Percentiles rank a stretch among this genome's conserved stretches.
Evolutionary conservation across 2,329 filamentous ascomycete species (phyloP).

Genomic region (Berkeleyomyces rouxiae): DNA sequence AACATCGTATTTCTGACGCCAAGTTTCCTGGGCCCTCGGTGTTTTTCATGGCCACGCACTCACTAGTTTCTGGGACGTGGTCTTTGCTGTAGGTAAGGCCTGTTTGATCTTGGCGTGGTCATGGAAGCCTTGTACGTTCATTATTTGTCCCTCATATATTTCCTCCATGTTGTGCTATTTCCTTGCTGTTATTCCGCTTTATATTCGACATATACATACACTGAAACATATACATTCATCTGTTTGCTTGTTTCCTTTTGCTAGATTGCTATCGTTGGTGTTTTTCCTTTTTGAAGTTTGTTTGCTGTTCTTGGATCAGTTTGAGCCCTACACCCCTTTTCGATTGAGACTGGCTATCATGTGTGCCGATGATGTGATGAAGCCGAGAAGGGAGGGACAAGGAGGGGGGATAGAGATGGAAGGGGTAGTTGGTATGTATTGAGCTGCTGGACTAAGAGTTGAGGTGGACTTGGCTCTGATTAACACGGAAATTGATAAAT

Average conservation of each 20-base stretch:
- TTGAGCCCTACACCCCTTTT: not conserved
- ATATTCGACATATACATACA: not conserved
- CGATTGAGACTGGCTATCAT: not conserved
- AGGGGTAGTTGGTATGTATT: not conserved
- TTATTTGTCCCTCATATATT: not conserved
- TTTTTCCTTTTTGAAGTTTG: slow-evolving; percentile 1
- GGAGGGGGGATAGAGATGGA: not conserved
- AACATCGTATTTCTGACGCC: no score
- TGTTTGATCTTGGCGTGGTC: no score
- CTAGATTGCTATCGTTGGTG: not conserved
- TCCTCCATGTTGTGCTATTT: not conserved
- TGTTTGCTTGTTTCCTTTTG: not conserved
- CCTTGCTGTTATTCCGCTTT: not conserved
- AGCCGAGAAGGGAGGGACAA: not conserved
- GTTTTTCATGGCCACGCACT: no score
- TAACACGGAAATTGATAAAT: not conserved
- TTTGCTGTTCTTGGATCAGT: not conserved
- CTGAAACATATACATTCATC: not conserved
- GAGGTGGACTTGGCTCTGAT: not conserved
- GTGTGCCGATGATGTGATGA: no score
- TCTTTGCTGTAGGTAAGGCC: no score
- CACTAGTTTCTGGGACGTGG: no score
- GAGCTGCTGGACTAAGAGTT: not conserved
- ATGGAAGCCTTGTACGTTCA: no score
- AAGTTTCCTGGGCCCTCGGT: no score